phyloP scores from a whole-genome alignment of 2,329 filamentous ascomycete species.

The Coniochaeta ligniaria region DNA sequence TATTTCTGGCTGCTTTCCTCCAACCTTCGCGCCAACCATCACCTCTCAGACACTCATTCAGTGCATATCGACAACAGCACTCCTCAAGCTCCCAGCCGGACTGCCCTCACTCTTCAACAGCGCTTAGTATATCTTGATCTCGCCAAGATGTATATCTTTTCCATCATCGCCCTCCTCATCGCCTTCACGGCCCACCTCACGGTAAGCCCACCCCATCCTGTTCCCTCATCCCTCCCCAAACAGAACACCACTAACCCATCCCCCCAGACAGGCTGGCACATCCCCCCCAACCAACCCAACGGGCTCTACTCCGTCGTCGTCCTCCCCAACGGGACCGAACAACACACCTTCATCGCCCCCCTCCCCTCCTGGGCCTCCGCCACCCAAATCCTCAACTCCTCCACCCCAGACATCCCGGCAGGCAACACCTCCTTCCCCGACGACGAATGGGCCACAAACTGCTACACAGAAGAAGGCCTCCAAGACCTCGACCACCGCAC shows the following conservation, averaged over 20 bases:
- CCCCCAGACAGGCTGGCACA: background rate
- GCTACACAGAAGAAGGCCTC: background rate
- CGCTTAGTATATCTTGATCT: too few species aligned
- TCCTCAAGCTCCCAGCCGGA: background rate
- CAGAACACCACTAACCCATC: too few species aligned
- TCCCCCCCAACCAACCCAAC: background rate
- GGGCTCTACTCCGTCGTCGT: background rate
- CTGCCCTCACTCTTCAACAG: too few species aligned
- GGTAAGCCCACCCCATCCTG: too few species aligned
- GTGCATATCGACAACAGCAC: too few species aligned
- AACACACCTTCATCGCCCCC: background rate
- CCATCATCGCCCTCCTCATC: background rate
- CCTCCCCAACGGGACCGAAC: background rate
- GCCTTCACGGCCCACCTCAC: background rate
- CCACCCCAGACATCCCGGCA: background rate
- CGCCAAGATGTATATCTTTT: background rate
- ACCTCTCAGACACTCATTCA: too few species aligned
- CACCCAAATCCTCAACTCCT: background rate
- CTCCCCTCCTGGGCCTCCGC: background rate
- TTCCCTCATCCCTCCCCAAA: too few species aligned
- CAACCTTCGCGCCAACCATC: too few species aligned
- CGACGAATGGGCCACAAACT: background rate
- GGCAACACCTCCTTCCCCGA: background rate
- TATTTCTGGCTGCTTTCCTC: too few species aligned
- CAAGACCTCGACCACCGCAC: constrained; percentile 4